Evolutionary conservation across 2,329 filamentous ascomycete genomes (phyloP).

Genomic region (Mariannaea elegans): DNA sequence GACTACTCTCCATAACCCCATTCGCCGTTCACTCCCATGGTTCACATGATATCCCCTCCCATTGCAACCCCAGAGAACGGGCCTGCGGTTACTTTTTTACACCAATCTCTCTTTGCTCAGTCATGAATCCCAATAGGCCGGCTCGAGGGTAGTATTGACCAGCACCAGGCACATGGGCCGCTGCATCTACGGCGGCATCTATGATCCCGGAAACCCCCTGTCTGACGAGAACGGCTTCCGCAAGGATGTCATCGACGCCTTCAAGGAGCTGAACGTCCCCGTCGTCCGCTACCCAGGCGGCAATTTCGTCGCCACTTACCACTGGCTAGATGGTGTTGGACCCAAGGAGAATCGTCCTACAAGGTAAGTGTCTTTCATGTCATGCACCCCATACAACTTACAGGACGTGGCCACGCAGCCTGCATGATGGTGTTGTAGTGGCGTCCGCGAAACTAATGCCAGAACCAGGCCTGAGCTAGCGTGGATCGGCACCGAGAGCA

Average conservation of each 20-base stretch:
- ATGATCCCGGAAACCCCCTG: constrained; percentile 78
- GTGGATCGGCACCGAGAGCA: constrained; percentile 80
- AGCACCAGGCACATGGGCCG: constrained; percentile 79
- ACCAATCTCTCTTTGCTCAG: not conserved
- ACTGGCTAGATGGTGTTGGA: constrained; percentile 85
- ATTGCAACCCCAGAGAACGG: constrained; percentile 5
- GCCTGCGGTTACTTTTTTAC: not conserved
- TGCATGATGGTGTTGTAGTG: not conserved
- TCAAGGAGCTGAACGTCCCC: constrained; percentile 78
- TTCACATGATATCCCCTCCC: not conserved
- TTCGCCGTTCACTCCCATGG: not conserved
- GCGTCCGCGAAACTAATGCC: not conserved
- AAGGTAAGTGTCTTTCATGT: constrained; percentile 36
- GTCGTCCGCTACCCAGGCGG: constrained; percentile 85
- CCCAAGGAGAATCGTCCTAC: constrained; percentile 73
- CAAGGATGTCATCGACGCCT: constrained; percentile 77
- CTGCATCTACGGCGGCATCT: constrained; percentile 88
- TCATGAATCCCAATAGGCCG: not conserved
- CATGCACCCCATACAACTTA: not conserved
- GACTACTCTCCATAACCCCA: not conserved
- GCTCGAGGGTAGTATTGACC: constrained; percentile 22
- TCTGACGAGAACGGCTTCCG: constrained; percentile 80
- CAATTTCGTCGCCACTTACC: constrained; percentile 86
- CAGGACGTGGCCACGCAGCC: not conserved
- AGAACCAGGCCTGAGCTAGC: constrained; percentile 70